Conservation (phyloP, 192 early-diverging fungal species). For the Podila epicladia region DNA sequence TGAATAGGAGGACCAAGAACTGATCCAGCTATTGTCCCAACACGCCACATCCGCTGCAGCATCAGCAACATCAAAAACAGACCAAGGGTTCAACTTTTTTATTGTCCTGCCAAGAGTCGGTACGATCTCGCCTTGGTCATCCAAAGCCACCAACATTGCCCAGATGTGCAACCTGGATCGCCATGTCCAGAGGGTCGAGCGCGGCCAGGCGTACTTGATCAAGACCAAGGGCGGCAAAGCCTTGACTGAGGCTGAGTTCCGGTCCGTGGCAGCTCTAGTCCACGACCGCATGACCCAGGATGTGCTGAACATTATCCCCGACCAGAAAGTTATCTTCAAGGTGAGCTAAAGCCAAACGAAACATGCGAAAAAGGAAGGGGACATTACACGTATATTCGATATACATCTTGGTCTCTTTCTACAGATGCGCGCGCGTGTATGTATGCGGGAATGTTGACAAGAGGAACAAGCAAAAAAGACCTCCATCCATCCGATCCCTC, state of each 20-base stretch:
- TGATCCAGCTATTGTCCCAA: slow-evolving; percentile 18
- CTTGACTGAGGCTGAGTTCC: slow-evolving; percentile 58
- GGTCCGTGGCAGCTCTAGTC: slow-evolving; percentile 61
- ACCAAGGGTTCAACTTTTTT: slow-evolving; percentile 57
- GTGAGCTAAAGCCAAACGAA: slow-evolving; percentile 8
- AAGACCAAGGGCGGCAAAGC: slow-evolving; percentile 46
- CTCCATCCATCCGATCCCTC: background rate
- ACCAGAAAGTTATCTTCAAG: slow-evolving; percentile 74
- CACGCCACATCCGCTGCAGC: background rate
- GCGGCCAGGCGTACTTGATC: slow-evolving; percentile 82
- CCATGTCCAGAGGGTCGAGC: slow-evolving; percentile 86
- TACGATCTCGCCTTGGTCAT: slow-evolving; percentile 99
- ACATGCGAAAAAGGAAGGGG: background rate
- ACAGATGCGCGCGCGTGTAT: no score
- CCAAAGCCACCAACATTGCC: slow-evolving; percentile 99
- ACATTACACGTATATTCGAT: background rate
- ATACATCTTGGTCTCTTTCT: no score
- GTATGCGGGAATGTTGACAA: no score
- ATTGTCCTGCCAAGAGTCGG: slow-evolving; percentile 91
- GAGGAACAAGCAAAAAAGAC: background rate
- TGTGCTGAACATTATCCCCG: slow-evolving; percentile 72
- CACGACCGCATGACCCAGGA: slow-evolving; percentile 98
- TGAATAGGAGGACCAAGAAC: slow-evolving; percentile 48
- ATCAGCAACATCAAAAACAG: background rate
- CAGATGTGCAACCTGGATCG: slow-evolving; percentile 84